Percentiles rank a stretch among this genome's conserved stretches.
phyloP scores from a whole-genome alignment of 78 protist genomes.

The Protostelium mycophagum region DNA sequence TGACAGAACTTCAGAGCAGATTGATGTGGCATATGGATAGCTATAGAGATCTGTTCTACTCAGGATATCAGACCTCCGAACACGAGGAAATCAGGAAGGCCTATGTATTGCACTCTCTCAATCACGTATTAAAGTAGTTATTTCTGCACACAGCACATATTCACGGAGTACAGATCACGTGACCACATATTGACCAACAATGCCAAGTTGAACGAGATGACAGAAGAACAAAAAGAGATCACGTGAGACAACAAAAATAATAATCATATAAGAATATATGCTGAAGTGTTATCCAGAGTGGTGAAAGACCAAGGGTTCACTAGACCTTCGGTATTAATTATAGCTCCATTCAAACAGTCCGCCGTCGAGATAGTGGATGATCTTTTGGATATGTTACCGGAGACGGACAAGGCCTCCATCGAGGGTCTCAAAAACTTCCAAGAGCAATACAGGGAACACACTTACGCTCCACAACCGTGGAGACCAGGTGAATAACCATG shows the following conservation, averaged over 20 bases:
- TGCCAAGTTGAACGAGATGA: constrained; percentile 2
- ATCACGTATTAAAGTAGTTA: constrained; percentile 31
- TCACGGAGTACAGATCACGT: not conserved
- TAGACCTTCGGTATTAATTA: constrained; percentile 37
- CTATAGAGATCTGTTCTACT: not conserved
- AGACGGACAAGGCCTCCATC: constrained; percentile 17
- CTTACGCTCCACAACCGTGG: not conserved
- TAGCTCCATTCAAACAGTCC: constrained; percentile 42
- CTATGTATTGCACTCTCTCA: constrained; percentile 24
- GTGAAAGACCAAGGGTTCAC: constrained; percentile 60
- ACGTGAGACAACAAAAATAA: constrained; percentile 1
- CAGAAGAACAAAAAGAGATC: not conserved
- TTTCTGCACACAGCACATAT: not conserved
- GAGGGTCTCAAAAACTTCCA: constrained; percentile 13
- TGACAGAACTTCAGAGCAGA: not conserved
- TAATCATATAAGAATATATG: no score
- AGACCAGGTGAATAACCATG: constrained; percentile 14
- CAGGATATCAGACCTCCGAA: not conserved
- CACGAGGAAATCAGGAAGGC: not conserved
- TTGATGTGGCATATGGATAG: not conserved
- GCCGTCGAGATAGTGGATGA: constrained; percentile 39
- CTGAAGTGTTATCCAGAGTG: not conserved
- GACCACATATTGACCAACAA: constrained; percentile 33
- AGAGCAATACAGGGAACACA: constrained; percentile 5
- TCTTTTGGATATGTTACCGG: constrained; percentile 41